Conservation (phyloP, 371 early-diverging fungal genomes). For the Neoconidiobolus thromboides region DNA sequence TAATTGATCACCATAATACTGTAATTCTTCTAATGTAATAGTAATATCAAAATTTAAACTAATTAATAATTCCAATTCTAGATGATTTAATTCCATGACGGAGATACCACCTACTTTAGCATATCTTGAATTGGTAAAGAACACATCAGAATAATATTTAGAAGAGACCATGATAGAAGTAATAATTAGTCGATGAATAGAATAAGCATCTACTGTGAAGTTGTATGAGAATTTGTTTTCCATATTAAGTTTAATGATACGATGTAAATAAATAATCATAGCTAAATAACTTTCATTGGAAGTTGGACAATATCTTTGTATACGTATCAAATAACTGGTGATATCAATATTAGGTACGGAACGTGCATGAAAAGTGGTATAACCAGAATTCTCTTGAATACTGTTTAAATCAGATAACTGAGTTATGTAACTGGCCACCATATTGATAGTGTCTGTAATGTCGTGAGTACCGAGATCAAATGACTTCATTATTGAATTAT, state of each 20-base stretch:
- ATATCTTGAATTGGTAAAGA: conserved; percentile 77
- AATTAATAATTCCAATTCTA: conserved; percentile 66
- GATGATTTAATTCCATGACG: conserved; percentile 63
- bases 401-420: conserved; percentile 34
- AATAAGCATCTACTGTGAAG: conserved; percentile 63
- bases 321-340: conserved; percentile 58
- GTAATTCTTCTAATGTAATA: conserved; percentile 49
- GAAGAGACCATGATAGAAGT: conserved; percentile 59
- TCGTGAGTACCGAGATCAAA: conserved; percentile 34
- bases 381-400: conserved; percentile 13
- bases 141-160: conserved; percentile 75
- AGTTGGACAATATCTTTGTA: conserved; percentile 81
- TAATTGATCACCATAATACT: conserved; percentile 10
- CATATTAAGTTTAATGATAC: conserved; percentile 32
- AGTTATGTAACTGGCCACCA: conserved; percentile 34
- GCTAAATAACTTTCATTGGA: conserved; percentile 70
- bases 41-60: conserved; percentile 57
- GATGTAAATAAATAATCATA: conserved; percentile 63
- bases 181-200: conserved; percentile 76
- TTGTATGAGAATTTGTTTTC: conserved; percentile 19
- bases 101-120: conserved; percentile 88
- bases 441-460: conserved; percentile 38
- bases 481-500: conserved; percentile 13
- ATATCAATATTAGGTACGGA: conserved; percentile 75
- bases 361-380: conserved; percentile 63